Percentiles rank a stretch among this genome's conserved stretches.
These are phyloP conservation scores for Podosphaera xanthii DNA, from an alignment of 2,329 filamentous ascomycete genomes.

Conservation along the genomic window DNA sequence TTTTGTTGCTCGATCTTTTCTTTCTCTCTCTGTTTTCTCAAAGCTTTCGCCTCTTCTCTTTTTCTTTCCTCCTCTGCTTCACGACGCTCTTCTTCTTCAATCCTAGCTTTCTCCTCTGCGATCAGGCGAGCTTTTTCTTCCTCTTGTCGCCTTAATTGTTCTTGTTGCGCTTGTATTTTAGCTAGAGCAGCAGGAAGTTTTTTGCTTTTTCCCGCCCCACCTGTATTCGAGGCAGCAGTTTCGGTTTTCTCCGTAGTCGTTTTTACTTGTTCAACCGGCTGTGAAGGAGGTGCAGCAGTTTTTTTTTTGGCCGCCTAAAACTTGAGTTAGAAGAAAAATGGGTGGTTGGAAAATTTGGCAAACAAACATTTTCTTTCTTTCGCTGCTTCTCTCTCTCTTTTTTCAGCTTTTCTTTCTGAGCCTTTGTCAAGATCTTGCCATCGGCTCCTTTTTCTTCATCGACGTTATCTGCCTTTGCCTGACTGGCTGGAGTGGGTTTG, in stretches of 20 bases:
- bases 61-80: slow-evolving; percentile 45
- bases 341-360: background rate
- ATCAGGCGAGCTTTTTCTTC: slow-evolving; percentile 36
- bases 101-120: slow-evolving; percentile 40
- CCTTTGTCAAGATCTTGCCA: slow-evolving; percentile 73
- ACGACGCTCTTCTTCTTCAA: slow-evolving; percentile 41
- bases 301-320: slow-evolving; percentile 67
- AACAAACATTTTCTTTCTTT: slow-evolving; percentile 81
- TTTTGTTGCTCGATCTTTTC: slow-evolving; percentile 71
- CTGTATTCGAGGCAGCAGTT: slow-evolving; percentile 21
- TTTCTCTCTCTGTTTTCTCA: slow-evolving; percentile 72
- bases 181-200: slow-evolving; percentile 59
- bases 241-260: slow-evolving; percentile 25
- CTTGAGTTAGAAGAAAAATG: background rate
- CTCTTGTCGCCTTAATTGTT: slow-evolving; percentile 41
- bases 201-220: slow-evolving; percentile 50
- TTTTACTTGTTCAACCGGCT: slow-evolving; percentile 22
- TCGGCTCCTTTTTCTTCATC: slow-evolving; percentile 29
- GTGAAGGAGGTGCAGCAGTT: slow-evolving; percentile 30
- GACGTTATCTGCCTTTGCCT: slow-evolving; percentile 19
- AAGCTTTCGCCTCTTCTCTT: slow-evolving; percentile 48
- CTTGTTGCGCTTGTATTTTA: slow-evolving; percentile 61
- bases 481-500: slow-evolving; percentile 22
- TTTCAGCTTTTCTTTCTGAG: slow-evolving; percentile 94
- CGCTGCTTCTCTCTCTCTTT: slow-evolving; percentile 96